A percentile compares a stretch with the other conserved stretches of the same genome.
These are phyloP conservation scores for Citrus reticulata DNA, from an alignment of 345 rosid species.

Conservation along the genomic window DNA sequence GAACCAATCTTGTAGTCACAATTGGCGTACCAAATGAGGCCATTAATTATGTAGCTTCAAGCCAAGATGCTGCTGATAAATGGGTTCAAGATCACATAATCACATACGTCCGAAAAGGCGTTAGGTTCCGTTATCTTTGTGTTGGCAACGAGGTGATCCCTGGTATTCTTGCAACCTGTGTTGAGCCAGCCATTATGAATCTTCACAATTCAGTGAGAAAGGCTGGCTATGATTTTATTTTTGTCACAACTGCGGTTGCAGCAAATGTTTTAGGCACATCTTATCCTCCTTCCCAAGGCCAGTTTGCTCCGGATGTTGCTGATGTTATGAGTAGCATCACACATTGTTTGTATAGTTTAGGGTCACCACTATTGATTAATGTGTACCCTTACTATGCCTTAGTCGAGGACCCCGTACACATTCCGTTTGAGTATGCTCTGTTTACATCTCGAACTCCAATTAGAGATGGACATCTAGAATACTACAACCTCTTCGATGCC, in stretches of 20 bases:
- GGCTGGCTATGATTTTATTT: conserved; percentile 8
- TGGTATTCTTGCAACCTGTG: neutral
- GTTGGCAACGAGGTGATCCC: conserved; percentile 20
- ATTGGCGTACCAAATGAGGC: conserved; percentile 19
- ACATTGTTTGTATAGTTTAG: neutral
- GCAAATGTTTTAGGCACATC: conserved; percentile 7
- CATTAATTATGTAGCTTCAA: conserved; percentile 15
- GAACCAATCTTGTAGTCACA: conserved; percentile 16
- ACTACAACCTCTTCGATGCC: conserved; percentile 22
- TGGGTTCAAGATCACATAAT: conserved; percentile 22
- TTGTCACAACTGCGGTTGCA: conserved; percentile 14
- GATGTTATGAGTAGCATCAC: conserved; percentile 3
- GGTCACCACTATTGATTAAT: conserved; percentile 16
- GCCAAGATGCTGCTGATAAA: conserved; percentile 20
- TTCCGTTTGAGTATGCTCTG: conserved; percentile 16
- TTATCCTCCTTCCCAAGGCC: conserved; percentile 21
- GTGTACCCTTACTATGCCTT: conserved; percentile 16
- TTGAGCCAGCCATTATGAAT: conserved; percentile 11
- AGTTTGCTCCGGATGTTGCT: neutral
- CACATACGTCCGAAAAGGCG: conserved; percentile 10
- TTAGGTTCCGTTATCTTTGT: conserved; percentile 20
- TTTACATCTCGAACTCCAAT: conserved; percentile 8
- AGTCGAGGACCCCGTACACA: neutral
- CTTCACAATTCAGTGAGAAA: conserved; percentile 12
- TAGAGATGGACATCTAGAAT: conserved; percentile 9